Conservation (phyloP, 768 basidiomycete species). For the Amanita fuliginea region DNA sequence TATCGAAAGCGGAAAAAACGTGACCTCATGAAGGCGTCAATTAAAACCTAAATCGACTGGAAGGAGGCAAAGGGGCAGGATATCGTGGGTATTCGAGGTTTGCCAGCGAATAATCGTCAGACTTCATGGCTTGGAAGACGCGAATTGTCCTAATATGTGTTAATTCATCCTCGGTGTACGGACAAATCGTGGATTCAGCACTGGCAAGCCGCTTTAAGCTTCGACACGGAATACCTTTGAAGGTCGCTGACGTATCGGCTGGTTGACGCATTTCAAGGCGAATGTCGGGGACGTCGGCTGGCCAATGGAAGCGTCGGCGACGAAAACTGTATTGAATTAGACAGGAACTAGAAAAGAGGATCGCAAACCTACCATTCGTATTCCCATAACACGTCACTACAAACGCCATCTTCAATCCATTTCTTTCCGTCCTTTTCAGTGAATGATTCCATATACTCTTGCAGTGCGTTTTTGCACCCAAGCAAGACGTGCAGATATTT, state of each 20-base stretch:
- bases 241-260: slow-evolving; percentile 9
- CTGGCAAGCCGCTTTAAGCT: background rate
- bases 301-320: slow-evolving; percentile 61
- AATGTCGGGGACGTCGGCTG: slow-evolving; percentile 31
- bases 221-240: slow-evolving; percentile 5
- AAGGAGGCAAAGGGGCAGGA: slow-evolving; percentile 9
- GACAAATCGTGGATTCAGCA: slow-evolving; percentile 3
- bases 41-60: background rate
- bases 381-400: slow-evolving; percentile 36
- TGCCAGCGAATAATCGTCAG: slow-evolving; percentile 11
- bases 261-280: slow-evolving; percentile 13
- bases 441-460: slow-evolving; percentile 31
- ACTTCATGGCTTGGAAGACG: slow-evolving; percentile 40
- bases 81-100: slow-evolving; percentile 13
- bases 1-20: background rate
- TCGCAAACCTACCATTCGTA: slow-evolving; percentile 42
- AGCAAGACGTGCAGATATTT: slow-evolving; percentile 57
- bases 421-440: slow-evolving; percentile 25
- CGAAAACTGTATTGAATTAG: slow-evolving; percentile 38
- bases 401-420: slow-evolving; percentile 23
- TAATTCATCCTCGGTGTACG: slow-evolving; percentile 24
- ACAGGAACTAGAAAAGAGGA: background rate
- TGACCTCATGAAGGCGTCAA: background rate
- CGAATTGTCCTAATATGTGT: slow-evolving; percentile 41
- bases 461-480: slow-evolving; percentile 48